These are phyloP conservation scores for Macrophomina pseudophaseolina DNA, from an alignment of 2,329 filamentous ascomycete genomes.

Conservation along the genomic window DNA sequence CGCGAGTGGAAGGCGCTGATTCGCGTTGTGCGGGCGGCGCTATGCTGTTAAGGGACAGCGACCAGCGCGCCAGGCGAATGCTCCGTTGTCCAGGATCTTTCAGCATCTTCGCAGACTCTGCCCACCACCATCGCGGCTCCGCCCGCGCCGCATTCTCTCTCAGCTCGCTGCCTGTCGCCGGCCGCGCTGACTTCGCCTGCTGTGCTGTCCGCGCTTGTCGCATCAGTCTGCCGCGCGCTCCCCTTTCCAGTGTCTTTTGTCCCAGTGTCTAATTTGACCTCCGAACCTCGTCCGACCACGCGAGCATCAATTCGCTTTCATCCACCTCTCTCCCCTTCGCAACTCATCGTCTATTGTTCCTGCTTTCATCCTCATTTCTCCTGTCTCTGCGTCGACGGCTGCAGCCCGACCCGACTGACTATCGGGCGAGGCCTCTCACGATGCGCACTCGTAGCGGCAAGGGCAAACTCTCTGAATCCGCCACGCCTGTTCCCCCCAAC, in stretches of 20 bases:
- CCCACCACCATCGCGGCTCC: conserved; percentile 15
- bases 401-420: conserved; percentile 1
- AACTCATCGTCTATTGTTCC: background rate
- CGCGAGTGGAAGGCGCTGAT: conserved; percentile 12
- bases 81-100: conserved; percentile 19
- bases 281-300: conserved; percentile 20
- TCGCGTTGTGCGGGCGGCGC: conserved; percentile 15
- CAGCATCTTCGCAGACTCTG: conserved; percentile 21
- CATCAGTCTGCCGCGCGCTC: conserved; percentile 1
- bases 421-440: conserved; percentile 14
- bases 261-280: conserved; percentile 21
- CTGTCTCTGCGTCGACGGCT: background rate
- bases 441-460: conserved; percentile 28
- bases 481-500: conserved; percentile 24
- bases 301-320: conserved; percentile 16
- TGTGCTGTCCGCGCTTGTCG: background rate
- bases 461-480: conserved; percentile 25
- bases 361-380: background rate
- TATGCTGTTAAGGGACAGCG: background rate
- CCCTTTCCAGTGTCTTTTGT: conserved; percentile 23
- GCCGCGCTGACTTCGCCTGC: background rate
- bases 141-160: conserved; percentile 1
- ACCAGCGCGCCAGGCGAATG: conserved; percentile 16
- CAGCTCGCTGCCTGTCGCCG: background rate
- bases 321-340: background rate